Conservation (phyloP, 2,329 filamentous ascomycete species). For the Aspergillus sp. region DNA sequence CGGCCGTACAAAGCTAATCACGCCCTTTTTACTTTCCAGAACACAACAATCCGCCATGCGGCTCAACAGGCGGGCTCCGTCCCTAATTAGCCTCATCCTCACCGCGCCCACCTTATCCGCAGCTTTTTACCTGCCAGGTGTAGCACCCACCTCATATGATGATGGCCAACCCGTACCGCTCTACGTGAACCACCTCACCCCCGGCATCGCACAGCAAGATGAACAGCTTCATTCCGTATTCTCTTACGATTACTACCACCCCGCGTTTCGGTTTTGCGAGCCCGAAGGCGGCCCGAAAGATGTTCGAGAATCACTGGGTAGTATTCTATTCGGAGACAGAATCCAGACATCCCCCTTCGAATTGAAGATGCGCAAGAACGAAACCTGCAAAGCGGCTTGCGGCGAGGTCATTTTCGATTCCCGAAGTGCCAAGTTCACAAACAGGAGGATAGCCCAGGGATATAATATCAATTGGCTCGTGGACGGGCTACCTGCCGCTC, state of each 20-base stretch:
- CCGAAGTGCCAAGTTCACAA: conserved; percentile 76
- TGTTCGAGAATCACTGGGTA: conserved; percentile 87
- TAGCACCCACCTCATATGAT: conserved; percentile 91
- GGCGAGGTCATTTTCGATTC: conserved; percentile 67
- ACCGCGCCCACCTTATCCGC: conserved; percentile 47
- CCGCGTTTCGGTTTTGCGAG: conserved; percentile 83
- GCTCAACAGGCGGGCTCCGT: conserved; percentile 34
- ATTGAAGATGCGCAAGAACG: conserved; percentile 82
- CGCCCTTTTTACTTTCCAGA: conserved; percentile 19
- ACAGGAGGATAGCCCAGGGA: conserved; percentile 77
- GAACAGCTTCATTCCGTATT: conserved; percentile 87
- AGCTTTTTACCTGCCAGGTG: conserved; percentile 94
- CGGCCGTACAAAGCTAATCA: conserved; percentile 24
- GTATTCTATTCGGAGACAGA: conserved; percentile 94
- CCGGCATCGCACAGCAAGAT: conserved; percentile 76
- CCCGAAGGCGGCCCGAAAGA: conserved; percentile 76
- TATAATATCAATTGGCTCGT: conserved; percentile 97
- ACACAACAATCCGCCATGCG: conserved; percentile 40
- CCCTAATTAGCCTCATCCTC: conserved; percentile 37
- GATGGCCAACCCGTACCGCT: conserved; percentile 79
- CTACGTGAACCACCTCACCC: conserved; percentile 90
- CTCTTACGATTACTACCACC: conserved; percentile 94
- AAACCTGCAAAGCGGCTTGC: conserved; percentile 85
- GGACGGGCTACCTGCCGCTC: conserved; percentile 89
- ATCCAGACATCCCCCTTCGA: conserved; percentile 97